Percentiles rank a stretch among this genome's conserved stretches.
Conservation (phyloP, 2,329 filamentous ascomycete genomes). For the Aspergillus sp. region DNA sequence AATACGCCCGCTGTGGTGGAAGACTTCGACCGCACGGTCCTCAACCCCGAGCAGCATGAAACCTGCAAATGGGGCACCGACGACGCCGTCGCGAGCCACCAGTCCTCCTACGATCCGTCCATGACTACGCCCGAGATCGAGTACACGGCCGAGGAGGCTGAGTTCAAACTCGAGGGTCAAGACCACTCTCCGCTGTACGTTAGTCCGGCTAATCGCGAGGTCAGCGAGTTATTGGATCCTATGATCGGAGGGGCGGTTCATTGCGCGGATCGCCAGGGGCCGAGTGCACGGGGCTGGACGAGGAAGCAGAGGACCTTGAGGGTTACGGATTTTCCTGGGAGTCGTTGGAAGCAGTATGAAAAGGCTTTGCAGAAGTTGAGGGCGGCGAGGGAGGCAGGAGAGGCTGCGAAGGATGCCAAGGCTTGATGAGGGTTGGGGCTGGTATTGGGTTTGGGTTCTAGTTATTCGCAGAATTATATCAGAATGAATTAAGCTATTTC, state of each 20-base stretch:
- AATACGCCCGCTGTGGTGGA: neutral
- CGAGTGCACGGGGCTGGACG: constrained; percentile 25
- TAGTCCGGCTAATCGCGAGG: constrained; percentile 24
- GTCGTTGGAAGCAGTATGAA: constrained; percentile 7
- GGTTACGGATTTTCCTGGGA: constrained; percentile 15
- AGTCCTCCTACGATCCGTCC: constrained; percentile 26
- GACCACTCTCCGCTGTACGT: constrained; percentile 21
- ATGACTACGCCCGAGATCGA: constrained; percentile 23
- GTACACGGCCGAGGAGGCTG: constrained; percentile 19
- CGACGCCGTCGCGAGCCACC: constrained; percentile 26
- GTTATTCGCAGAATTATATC: neutral
- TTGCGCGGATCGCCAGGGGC: constrained; percentile 12
- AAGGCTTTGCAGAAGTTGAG: constrained; percentile 16
- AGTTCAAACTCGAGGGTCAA: constrained; percentile 22
- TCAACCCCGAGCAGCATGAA: constrained; percentile 21
- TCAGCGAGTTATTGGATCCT: constrained; percentile 21
- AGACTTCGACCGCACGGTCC: constrained; percentile 17
- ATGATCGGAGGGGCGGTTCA: constrained; percentile 18
- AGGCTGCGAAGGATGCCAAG: neutral
- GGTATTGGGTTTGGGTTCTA: neutral
- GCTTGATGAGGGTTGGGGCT: neutral
- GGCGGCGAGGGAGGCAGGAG: neutral
- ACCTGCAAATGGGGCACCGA: constrained; percentile 27
- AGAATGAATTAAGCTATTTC: neutral
- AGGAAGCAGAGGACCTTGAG: constrained; percentile 20